These are phyloP conservation scores for Suhomyces terraborum DNA, from an alignment of 1,139 yeast species.

Conservation along the genomic window DNA sequence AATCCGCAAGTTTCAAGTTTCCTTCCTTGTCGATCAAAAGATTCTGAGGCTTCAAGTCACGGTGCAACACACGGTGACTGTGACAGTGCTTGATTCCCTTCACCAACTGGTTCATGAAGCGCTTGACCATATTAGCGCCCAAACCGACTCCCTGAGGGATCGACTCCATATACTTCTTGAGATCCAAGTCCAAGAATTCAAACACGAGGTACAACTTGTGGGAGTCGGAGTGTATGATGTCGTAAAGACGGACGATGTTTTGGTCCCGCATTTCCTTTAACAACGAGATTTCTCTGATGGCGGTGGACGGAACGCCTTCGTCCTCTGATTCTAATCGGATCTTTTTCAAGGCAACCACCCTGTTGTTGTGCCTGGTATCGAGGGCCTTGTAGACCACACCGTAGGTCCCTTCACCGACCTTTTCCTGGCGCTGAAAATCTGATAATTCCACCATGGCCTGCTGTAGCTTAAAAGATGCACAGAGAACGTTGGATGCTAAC, in stretches of 20 bases:
- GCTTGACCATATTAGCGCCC: constrained; percentile 86
- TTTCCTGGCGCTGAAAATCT: constrained; percentile 91
- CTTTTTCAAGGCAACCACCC: constrained; percentile 92
- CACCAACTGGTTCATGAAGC: constrained; percentile 89
- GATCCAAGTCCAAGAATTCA: constrained; percentile 90
- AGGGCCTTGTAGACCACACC: constrained; percentile 98
- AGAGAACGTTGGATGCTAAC: neutral
- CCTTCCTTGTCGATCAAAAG: constrained; percentile 93
- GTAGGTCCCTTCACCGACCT: constrained; percentile 97
- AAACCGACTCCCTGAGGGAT: constrained; percentile 91
- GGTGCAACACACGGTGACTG: constrained; percentile 89
- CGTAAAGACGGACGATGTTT: constrained; percentile 86
- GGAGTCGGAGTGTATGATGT: constrained; percentile 95
- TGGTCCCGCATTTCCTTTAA: constrained; percentile 91
- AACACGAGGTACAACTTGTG: constrained; percentile 91
- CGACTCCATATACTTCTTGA: constrained; percentile 95
- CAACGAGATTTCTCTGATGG: constrained; percentile 92
- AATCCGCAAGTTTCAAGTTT: constrained; percentile 91
- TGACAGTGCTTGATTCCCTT: constrained; percentile 95
- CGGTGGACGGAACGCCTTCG: constrained; percentile 98
- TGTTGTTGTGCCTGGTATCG: constrained; percentile 83
- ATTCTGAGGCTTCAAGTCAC: constrained; percentile 96
- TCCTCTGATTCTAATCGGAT: constrained; percentile 95
- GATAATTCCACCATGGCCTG: constrained; percentile 79
- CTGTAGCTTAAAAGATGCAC: neutral